Evolutionary conservation across 768 basidiomycete genomes (phyloP), one percentile per base, ranked within the genome.

Genomic region (Leccinum boreale): DNA sequence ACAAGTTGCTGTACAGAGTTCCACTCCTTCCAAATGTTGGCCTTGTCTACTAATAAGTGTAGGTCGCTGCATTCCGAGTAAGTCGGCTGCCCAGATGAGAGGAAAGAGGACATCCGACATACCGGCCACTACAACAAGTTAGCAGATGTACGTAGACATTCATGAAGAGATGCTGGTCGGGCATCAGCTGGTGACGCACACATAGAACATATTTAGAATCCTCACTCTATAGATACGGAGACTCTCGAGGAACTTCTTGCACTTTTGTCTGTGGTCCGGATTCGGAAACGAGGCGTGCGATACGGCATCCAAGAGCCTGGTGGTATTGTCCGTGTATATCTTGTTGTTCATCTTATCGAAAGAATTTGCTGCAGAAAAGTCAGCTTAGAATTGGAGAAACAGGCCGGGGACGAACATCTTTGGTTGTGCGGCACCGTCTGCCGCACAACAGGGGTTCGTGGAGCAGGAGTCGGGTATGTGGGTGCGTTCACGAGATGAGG

Each of bases 211-310:
- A 19, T 8, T 14, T 52, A 12, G 2, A 23, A 29, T 12, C 24
- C 56, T 56, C 45, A 73, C 69, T 39, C 17, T 70, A 28, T 69
- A 52, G 7, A 71, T 49, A 31, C 57, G 62, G 31, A 71, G 52
- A 46, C 23, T 1, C 0, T 33, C 1, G 31, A 73, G 46, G 19
- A 67, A 52, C 8, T 31, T 0, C 35, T 6, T 6, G 39, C 62
- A 71, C 15, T 47, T 14, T n/a, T 2, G 6, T 57, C 21, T 45
- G 19, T 39, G 5, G 10, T 56, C 33, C 1, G 17, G 24, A 47
- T 46, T n/a, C 21, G 53, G 56, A 46, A 57, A 55, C 10, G 2
- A 2, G n/a, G 56, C 33, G 46, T 5, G 54, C 12, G 52, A 53
- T 42, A 70, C 46, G 29, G 28, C 28, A 19, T 51, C 8, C 12